Conservation (phyloP, 345 rosid species). For the Citrus cavaleriei region DNA sequence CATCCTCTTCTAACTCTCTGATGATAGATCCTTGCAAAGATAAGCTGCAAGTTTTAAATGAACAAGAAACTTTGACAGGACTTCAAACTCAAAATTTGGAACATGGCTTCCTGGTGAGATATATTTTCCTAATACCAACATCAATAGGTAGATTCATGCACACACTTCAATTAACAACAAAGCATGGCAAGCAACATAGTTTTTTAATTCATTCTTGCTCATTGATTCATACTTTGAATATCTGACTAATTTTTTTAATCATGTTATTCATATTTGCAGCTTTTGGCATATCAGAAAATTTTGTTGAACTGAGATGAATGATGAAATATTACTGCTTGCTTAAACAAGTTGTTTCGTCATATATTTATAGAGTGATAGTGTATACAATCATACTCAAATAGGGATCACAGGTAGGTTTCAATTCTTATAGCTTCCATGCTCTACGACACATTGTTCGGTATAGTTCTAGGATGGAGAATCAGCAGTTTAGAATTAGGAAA, state of each 20-base stretch:
- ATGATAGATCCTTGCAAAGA: conserved; percentile 28
- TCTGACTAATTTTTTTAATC: too few species aligned
- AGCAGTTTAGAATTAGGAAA: neutral
- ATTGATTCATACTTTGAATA: too few species aligned
- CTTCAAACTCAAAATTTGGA: conserved; percentile 18
- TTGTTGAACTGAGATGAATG: neutral
- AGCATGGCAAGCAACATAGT: neutral
- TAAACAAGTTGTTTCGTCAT: neutral
- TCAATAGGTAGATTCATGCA: neutral
- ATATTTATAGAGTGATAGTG: conserved; percentile 1
- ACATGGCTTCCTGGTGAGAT: conserved; percentile 43
- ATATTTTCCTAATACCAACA: neutral
- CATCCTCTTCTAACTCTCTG: neutral
- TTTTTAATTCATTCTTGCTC: neutral
- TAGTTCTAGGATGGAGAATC: neutral
- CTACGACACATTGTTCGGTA: neutral
- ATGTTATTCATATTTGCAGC: conserved; percentile 18
- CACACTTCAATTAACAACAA: neutral
- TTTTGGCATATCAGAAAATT: conserved; percentile 37
- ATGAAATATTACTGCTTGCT: neutral
- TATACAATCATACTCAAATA: neutral
- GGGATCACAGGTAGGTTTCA: conserved; percentile 5
- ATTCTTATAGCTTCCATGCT: conserved; percentile 4
- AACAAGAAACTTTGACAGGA: conserved; percentile 39
- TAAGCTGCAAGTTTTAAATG: conserved; percentile 31